Base-by-base conservation (phyloP, 2,329 filamentous ascomycete genomes). In the Purpureocillium lavendulum region DNA sequence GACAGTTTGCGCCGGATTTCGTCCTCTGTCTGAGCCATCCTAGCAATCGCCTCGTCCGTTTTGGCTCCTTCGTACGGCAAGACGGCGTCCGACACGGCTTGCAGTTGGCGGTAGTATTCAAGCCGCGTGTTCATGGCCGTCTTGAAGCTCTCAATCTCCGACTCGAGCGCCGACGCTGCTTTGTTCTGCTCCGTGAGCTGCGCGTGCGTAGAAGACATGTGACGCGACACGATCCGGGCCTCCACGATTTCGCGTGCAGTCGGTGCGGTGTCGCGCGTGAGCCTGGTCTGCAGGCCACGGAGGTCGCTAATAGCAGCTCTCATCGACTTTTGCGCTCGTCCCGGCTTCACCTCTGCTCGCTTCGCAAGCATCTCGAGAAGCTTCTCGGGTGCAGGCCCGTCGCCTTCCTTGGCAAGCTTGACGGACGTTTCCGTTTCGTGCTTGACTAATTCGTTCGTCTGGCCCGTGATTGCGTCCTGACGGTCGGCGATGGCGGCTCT, bases 21-120 rank as follows among this genome's bases (percentile, higher is more conserved):
- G 3, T 73, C 51, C 33, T 61, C 60, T 1, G 45, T 45, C 43
- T 55, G 54, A 26, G 46, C 43, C 38, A 64, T 49, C 36, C 44
- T 54, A 14, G 47, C 40, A 17, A 77, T 63, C 7, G 49, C 52
- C 10, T 65, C 57, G 33, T 84, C 73, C 10, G 82, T 65, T 2
- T 66, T 67, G 11, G 75, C 52, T 10, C 82, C 80, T 41, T 87
- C 81, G 40, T 84, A 85, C 1, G 84, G 81, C 5, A 77, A 74
- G 0, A 97, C 87, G 14, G 79, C 86, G 55, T 97, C 90, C 0
- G 89, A 96, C n/a, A 97, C 80, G 18, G 78, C 75, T 55, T 97
- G 92, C 10, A 97, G 70, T 53, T 96, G 88, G 5, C 83, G 80
- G 56, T 97, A 97, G 56, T 88, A 97, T 41, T 92, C 87, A 1